Percentiles rank a stretch among this genome's conserved stretches.
phyloP scores from a whole-genome alignment of 495 filamentous ascomycete genomes.

The Letharia lupina region DNA sequence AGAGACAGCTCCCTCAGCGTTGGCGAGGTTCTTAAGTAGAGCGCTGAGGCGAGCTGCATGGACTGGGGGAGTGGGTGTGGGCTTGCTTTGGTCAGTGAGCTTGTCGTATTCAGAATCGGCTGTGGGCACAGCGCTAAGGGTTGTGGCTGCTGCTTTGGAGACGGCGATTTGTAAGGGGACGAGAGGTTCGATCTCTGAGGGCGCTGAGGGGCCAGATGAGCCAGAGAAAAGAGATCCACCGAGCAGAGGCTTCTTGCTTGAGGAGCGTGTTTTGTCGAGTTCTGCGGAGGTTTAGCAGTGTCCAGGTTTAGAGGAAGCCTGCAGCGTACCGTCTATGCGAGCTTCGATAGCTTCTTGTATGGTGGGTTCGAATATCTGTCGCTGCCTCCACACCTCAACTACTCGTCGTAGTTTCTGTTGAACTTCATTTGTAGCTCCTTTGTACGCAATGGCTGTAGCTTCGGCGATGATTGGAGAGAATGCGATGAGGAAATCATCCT shows the following conservation, averaged over 20 bases:
- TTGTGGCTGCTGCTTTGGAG: constrained; percentile 56
- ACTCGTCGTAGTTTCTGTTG: constrained; percentile 82
- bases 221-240: constrained; percentile 63
- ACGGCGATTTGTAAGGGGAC: constrained; percentile 63
- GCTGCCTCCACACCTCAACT: constrained; percentile 86
- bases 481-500: constrained; percentile 83
- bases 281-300: constrained; percentile 40
- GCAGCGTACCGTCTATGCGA: constrained; percentile 59
- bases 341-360: constrained; percentile 72
- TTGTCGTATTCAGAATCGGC: constrained; percentile 78
- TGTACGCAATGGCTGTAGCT: constrained; percentile 75
- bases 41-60: constrained; percentile 84
- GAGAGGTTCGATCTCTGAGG: constrained; percentile 67
- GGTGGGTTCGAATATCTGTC: constrained; percentile 71
- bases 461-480: constrained; percentile 88
- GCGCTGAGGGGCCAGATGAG: constrained; percentile 47
- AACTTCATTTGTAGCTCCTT: constrained; percentile 70
- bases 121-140: constrained; percentile 51
- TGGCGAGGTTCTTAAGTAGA: constrained; percentile 77
- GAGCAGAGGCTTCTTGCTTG: constrained; percentile 54
- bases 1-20: constrained; percentile 83
- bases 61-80: constrained; percentile 69
- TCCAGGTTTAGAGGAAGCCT: constrained; percentile 8
- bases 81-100: constrained; percentile 57
- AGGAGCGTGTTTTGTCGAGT: constrained; percentile 66